A percentile compares a stretch with the other conserved stretches of the same genome.
Conservation (phyloP, 2,329 filamentous ascomycete genomes). For the Monosporascus sp. region DNA sequence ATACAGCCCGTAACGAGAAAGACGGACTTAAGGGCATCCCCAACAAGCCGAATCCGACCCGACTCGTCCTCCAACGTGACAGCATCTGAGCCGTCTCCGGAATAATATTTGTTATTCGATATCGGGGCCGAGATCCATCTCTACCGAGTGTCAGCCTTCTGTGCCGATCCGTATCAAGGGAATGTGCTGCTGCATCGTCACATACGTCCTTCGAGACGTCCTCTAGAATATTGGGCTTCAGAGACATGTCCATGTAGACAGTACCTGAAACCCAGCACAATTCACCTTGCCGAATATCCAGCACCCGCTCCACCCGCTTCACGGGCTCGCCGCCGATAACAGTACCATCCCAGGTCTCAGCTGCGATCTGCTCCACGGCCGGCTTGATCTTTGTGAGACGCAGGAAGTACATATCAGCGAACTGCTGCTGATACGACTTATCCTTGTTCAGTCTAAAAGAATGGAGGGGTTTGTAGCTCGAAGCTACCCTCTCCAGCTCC, state of each 20-base stretch:
- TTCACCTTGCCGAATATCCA: conserved; percentile 93
- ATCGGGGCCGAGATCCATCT: conserved; percentile 85
- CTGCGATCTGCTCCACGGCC: conserved; percentile 67
- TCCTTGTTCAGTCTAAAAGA: conserved; percentile 68
- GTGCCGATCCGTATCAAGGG: not conserved
- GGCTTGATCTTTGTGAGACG: conserved; percentile 84
- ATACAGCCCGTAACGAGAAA: conserved; percentile 89
- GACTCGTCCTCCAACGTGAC: conserved; percentile 95
- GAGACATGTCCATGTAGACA: conserved; percentile 92
- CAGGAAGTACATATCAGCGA: conserved; percentile 95
- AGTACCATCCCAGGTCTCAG: conserved; percentile 70
- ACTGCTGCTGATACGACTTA: conserved; percentile 86
- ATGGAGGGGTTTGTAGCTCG: conserved; percentile 66
- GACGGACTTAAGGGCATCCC: conserved; percentile 59
- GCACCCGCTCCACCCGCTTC: conserved; percentile 73
- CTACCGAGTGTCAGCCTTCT: conserved; percentile 35
- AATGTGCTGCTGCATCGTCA: conserved; percentile 3
- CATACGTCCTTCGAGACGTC: conserved; percentile 87
- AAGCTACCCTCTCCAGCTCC: conserved; percentile 45
- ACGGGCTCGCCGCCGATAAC: conserved; percentile 73
- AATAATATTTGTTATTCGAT: conserved; percentile 69
- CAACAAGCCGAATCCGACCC: conserved; percentile 75
- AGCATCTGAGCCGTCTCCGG: conserved; percentile 53
- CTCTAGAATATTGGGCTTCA: conserved; percentile 94
- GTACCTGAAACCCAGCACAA: conserved; percentile 94